phyloP scores from a whole-genome alignment of 2,329 filamentous ascomycete genomes.

The Microdochium bolleyi region DNA sequence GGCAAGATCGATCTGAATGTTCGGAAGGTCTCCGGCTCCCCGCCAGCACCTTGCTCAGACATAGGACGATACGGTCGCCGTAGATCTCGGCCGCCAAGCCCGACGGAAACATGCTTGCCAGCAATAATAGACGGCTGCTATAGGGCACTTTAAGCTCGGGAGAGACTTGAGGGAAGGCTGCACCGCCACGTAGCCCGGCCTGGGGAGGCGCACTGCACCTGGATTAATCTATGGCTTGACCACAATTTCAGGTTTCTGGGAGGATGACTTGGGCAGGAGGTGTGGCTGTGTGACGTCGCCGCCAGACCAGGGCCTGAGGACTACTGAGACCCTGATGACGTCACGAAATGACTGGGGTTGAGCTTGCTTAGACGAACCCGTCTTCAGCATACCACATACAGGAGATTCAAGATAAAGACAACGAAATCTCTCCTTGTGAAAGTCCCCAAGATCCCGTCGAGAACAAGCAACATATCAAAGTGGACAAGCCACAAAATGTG shows the following conservation, averaged over 20 bases:
- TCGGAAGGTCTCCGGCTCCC: too few relatives aligned
- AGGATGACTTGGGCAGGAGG: background rate
- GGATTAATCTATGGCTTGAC: background rate
- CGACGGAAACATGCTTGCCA: background rate
- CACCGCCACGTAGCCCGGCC: background rate
- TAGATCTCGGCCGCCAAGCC: background rate
- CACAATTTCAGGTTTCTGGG: background rate
- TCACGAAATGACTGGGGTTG: background rate
- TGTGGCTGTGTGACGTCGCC: background rate
- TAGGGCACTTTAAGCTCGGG: background rate
- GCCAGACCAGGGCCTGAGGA: background rate
- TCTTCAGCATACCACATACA: too few relatives aligned
- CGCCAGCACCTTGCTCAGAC: background rate
- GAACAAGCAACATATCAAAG: too few relatives aligned
- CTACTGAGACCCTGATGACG: background rate
- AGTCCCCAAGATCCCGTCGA: too few relatives aligned
- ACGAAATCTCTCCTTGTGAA: too few relatives aligned
- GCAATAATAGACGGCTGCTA: background rate
- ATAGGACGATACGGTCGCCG: background rate
- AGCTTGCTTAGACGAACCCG: background rate
- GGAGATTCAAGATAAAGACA: too few relatives aligned
- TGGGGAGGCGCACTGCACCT: background rate
- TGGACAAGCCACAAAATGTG: too few relatives aligned
- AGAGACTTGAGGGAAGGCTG: background rate
- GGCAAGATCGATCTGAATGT: too few relatives aligned